A percentile compares a stretch with the other conserved stretches of the same genome.
Evolutionary conservation across 176 grass and related monocot genomes (phyloP).

Genomic region (Juncus inflexus): DNA sequence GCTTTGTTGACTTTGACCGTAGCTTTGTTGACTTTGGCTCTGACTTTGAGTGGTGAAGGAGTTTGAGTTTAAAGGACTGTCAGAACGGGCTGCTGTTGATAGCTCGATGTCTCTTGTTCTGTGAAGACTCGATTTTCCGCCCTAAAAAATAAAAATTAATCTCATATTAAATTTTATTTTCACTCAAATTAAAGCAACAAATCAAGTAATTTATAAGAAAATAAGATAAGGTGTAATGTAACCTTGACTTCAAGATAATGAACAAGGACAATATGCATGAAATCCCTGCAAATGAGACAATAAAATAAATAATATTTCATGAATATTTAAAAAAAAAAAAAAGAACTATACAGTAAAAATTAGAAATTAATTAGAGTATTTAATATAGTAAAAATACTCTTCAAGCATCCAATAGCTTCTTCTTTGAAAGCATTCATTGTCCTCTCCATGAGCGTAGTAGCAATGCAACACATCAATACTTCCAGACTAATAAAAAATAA

Average conservation of each 20-base stretch:
- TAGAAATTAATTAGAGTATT: background rate
- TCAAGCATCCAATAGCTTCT: constrained; percentile 99
- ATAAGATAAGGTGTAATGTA: too few relatives aligned
- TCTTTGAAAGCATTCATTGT: constrained; percentile 84
- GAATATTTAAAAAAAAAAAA: too few relatives aligned
- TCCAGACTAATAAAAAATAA: constrained; percentile 43
- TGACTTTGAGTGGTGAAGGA: constrained; percentile 38
- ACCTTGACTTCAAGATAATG: constrained; percentile 99
- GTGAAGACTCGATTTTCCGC: constrained; percentile 69
- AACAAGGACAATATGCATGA: constrained; percentile 98
- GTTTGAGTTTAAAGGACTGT: constrained; percentile 70
- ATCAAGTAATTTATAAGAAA: too few relatives aligned
- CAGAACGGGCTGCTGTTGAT: constrained; percentile 26
- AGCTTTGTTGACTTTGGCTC: constrained; percentile 18
- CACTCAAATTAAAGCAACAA: too few relatives aligned
- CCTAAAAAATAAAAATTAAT: constrained; percentile 34
- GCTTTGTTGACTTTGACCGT: constrained; percentile 8
- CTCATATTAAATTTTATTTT: too few relatives aligned
- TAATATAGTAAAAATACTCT: constrained; percentile 56
- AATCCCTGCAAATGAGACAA: constrained; percentile 77
- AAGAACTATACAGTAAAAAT: too few relatives aligned
- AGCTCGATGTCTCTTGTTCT: constrained; percentile 57
- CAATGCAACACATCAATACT: constrained; percentile 95
- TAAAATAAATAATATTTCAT: too few relatives aligned
- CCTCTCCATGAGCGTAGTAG: constrained; percentile 97